These are phyloP conservation scores for Cystofilobasidium ferigula DNA, from an alignment of 768 basidiomycete species.

Conservation along the genomic window DNA sequence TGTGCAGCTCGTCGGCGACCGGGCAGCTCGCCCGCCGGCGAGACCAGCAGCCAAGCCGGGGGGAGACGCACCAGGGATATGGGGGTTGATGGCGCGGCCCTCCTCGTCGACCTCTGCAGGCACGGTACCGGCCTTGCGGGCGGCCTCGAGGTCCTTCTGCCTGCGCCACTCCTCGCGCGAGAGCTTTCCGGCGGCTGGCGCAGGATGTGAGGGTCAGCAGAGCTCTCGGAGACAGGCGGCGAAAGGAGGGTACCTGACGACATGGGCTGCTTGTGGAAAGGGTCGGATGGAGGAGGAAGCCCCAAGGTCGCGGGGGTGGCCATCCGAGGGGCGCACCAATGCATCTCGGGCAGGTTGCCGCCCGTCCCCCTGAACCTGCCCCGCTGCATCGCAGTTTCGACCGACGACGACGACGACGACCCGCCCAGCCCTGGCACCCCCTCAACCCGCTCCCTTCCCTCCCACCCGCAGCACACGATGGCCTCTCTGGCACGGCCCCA, in stretches of 20 bases:
- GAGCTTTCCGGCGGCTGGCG: conserved; percentile 55
- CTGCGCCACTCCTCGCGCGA: conserved; percentile 89
- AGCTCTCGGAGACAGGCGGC: too few relatives aligned
- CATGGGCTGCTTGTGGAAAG: too few relatives aligned
- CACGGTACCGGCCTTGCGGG: conserved; percentile 95
- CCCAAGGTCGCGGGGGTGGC: too few relatives aligned
- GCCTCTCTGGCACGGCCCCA: conserved; percentile 8
- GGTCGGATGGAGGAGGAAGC: too few relatives aligned
- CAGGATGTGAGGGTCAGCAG: too few relatives aligned
- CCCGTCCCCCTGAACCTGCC: too few relatives aligned
- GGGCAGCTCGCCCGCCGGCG: too few relatives aligned
- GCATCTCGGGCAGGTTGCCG: too few relatives aligned
- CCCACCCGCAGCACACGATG: neutral
- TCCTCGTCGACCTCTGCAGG: conserved; percentile 91
- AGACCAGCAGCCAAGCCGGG: too few relatives aligned
- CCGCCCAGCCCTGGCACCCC: neutral
- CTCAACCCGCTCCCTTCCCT: neutral
- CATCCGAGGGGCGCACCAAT: too few relatives aligned
- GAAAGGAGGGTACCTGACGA: neutral
- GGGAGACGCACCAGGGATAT: conserved; percentile 78
- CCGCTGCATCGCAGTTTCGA: too few relatives aligned
- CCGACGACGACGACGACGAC: neutral
- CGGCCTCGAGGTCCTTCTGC: conserved; percentile 93
- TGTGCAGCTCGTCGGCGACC: too few relatives aligned
- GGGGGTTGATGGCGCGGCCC: conserved; percentile 92